Conservation (phyloP, 1,284 basidiomycete species). For the Exobasidium cylindrosporum region DNA sequence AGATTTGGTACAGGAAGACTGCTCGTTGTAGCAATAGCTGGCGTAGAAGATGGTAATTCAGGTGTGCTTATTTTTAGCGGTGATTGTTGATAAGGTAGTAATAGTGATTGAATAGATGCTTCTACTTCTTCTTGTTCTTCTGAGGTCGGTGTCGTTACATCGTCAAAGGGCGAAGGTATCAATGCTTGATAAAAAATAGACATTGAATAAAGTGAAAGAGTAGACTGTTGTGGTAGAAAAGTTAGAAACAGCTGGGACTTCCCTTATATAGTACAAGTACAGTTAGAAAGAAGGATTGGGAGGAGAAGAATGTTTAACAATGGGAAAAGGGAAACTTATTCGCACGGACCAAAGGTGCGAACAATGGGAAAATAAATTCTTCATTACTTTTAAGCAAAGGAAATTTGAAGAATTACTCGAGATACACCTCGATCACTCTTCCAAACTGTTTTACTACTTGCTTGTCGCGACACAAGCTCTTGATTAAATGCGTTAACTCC, state of each 20-base stretch:
- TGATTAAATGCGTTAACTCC: conserved; percentile 72
- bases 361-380: conserved; percentile 4
- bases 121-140: conserved; percentile 46
- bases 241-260: background rate
- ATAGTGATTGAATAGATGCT: conserved; percentile 26
- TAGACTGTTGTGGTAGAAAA: background rate
- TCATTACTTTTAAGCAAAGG: background rate
- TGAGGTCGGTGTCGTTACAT: conserved; percentile 36
- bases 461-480: conserved; percentile 55
- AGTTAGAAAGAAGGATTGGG: background rate
- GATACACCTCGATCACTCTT: conserved; percentile 4
- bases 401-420: background rate
- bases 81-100: background rate
- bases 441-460: background rate
- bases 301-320: conserved; percentile 2
- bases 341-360: background rate
- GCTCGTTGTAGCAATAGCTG: conserved; percentile 25
- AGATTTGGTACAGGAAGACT: conserved; percentile 3
- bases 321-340: background rate
- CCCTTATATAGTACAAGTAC: background rate
- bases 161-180: conserved; percentile 39
- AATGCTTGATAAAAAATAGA: conserved; percentile 15
- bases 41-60: conserved; percentile 14
- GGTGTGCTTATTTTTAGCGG: conserved; percentile 5
- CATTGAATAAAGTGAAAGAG: background rate